Evolutionary conservation across 495 filamentous ascomycete species (phyloP).

Genomic region (Cenococcum geophilum): DNA sequence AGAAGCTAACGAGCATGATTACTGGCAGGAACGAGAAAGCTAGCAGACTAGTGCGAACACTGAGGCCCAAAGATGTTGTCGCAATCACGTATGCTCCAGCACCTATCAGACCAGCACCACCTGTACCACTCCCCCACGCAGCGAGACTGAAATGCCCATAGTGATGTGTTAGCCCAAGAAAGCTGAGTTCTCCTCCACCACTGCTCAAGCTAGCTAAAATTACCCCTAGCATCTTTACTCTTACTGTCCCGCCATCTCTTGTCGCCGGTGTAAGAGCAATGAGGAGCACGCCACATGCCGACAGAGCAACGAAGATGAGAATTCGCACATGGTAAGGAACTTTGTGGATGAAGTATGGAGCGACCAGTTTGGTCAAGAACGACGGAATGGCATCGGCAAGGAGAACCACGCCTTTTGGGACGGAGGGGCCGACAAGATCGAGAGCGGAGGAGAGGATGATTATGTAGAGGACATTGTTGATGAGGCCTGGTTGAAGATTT

Average conservation of each 20-base stretch:
- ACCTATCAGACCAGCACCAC: conserved; percentile 80
- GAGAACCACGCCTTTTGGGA: conserved; percentile 87
- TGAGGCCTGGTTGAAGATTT: conserved; percentile 55
- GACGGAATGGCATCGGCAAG: conserved; percentile 87
- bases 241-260: conserved; percentile 54
- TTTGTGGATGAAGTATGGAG: conserved; percentile 87
- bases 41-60: conserved; percentile 63
- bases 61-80: conserved; percentile 69
- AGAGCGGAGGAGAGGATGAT: conserved; percentile 94
- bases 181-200: conserved; percentile 82
- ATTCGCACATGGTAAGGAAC: conserved; percentile 75
- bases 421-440: conserved; percentile 77
- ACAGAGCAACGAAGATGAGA: conserved; percentile 62
- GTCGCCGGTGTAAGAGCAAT: conserved; percentile 69
- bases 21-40: conserved; percentile 69
- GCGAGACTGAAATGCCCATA: conserved; percentile 88
- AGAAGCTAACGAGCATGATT: conserved; percentile 83
- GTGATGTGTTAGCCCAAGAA: conserved; percentile 85
- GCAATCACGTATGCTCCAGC: conserved; percentile 80
- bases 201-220: conserved; percentile 77
- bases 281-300: conserved; percentile 76
- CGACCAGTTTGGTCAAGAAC: conserved; percentile 78
- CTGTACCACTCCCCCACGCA: conserved; percentile 89
- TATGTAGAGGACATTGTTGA: conserved; percentile 98
- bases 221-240: conserved; percentile 72